Base-by-base conservation (phyloP, 805 yeast species). In the Cyberlindnera sargentensis region DNA sequence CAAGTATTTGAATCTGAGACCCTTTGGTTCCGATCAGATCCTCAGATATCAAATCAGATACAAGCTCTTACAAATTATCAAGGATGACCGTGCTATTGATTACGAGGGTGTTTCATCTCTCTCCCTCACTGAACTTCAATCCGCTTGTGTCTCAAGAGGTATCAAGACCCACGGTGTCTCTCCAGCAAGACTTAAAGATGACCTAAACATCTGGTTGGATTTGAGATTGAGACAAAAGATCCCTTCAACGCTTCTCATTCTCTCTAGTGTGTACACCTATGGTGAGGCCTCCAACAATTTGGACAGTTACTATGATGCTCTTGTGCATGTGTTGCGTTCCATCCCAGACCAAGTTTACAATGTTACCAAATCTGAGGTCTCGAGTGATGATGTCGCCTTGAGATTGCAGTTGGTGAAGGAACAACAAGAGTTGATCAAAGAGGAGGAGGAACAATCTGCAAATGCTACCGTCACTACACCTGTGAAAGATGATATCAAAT, bases 341-440 rank as follows among this genome's bases (percentile, higher is more conserved):
- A 79, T 91, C 55, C 99, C 99, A 29, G 95, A 88, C 57, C 96
- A 91, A 64, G 89, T 91, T 47, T 91, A 87, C 69, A 95, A 91
- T 62, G 96, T 88, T 53, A 93, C 96, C 52, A 95, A 88, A 65
- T 75, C 90, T 51, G 95, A 89, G 60, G 89, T 91, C 50, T 74
- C 78, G 40, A 79, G 80, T 20, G 66, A 63, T 37, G 70, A 66
- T 43, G 78, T 76, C 60, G 75, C 79, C 57, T 82, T 83, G 64
- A 80, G 82, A 55, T 71, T 84, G 49, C 81, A 82, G 53, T 84
- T 84, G 39, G 66, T 84, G 47, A 82, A 81, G 62, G 93, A 84
- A 63, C 93, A 84, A 68, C 88, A 84, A 63, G 83, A 79, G 52
- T 65, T 84, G 58, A 91, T 91, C 63, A 78, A 86, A 66, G 88